These are phyloP conservation scores for Corynespora cassiicola DNA, from an alignment of 2,329 filamentous ascomycete species.

Conservation along the genomic window DNA sequence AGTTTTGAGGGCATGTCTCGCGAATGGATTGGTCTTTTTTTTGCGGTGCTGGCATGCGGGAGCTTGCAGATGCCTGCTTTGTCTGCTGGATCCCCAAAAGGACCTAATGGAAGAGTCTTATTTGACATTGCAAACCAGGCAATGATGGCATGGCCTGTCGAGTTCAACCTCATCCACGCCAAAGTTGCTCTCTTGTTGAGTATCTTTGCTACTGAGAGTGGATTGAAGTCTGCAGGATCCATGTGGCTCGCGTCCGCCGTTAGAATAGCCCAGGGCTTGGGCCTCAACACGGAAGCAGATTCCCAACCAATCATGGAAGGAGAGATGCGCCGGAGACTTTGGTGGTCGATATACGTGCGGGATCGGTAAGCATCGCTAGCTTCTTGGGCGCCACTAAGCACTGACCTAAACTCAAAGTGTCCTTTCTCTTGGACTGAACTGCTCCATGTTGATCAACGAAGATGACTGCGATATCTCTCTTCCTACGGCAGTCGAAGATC, in stretches of 20 bases:
- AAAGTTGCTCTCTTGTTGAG: slow-evolving; percentile 75
- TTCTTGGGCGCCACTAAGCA: no score
- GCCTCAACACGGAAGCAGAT: slow-evolving; percentile 77
- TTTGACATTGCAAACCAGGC: slow-evolving; percentile 73
- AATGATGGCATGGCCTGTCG: slow-evolving; percentile 83
- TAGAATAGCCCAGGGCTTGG: slow-evolving; percentile 81
- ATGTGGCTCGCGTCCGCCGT: slow-evolving; percentile 84
- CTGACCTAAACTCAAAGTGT: no score
- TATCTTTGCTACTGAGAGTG: slow-evolving; percentile 84
- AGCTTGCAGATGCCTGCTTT: slow-evolving; percentile 72
- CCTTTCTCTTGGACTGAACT: slow-evolving; percentile 78
- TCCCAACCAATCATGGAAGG: slow-evolving; percentile 77
- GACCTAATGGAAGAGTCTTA: slow-evolving; percentile 66
- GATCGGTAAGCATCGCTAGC: slow-evolving; percentile 74
- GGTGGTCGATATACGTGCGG: slow-evolving; percentile 93
- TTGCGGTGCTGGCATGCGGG: slow-evolving; percentile 82
- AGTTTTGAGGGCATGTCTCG: slow-evolving; percentile 66
- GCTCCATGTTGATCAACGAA: slow-evolving; percentile 84
- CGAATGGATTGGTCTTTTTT: slow-evolving; percentile 81
- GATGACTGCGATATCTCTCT: slow-evolving; percentile 85
- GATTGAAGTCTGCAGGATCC: slow-evolving; percentile 84
- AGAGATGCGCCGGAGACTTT: slow-evolving; percentile 86
- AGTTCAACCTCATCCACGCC: slow-evolving; percentile 77
- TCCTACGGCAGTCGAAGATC: slow-evolving; percentile 81
- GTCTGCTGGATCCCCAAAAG: slow-evolving; percentile 59